Evolutionary conservation across 2,329 filamentous ascomycete genomes (phyloP), one percentile per base, ranked within the genome.

Genomic region (Torrubiellomyces zombiae): DNA sequence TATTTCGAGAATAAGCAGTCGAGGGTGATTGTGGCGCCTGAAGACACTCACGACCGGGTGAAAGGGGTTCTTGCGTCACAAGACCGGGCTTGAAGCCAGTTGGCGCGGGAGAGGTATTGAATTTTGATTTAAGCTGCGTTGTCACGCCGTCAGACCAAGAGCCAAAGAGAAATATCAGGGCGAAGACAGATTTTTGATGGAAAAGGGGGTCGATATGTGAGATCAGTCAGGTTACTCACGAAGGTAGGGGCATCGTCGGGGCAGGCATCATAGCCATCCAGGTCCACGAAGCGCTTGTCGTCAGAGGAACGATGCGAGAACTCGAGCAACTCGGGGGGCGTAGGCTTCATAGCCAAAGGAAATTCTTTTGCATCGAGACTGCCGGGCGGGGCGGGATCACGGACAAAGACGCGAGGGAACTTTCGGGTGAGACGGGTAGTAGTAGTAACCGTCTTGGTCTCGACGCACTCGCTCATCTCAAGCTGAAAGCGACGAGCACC

Each of bases 361-460:
- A 92, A 98, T 39, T 89, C 72, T 47, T 91, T 92, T 9, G 76
- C 63, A 49, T 95, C 83, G 29, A 93, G 68, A 27, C 74, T 65
- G 30, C 67, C 59, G 17, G 83, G 63, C 25, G 72, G 67, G 26
- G 69, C 68, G 14, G 81, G 76, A 30, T 79, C 68, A 35, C 71
- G 73, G 37, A 93, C 70, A 28, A 80, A 61, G 29, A 94, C 60
- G n/a, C 82, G 82, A 23, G 86, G 85, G 37, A 89, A 91, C 51
- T 51, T 81, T 63, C 48, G 74, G 35, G 82, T 80, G 2, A 85
- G 91, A 1, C 82, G 92, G 1, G 83, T 94, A 0, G 85, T 94
- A 1, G 86, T 94, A 2, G 85, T 93, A 33, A 93, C 71, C 8
- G 67, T 75, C 47, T 69, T 74, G 10, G 69, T 75, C 50, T 75